These are phyloP conservation scores for Fusarium sp. DNA, from an alignment of 2,329 filamentous ascomycete species.

Conservation along the genomic window DNA sequence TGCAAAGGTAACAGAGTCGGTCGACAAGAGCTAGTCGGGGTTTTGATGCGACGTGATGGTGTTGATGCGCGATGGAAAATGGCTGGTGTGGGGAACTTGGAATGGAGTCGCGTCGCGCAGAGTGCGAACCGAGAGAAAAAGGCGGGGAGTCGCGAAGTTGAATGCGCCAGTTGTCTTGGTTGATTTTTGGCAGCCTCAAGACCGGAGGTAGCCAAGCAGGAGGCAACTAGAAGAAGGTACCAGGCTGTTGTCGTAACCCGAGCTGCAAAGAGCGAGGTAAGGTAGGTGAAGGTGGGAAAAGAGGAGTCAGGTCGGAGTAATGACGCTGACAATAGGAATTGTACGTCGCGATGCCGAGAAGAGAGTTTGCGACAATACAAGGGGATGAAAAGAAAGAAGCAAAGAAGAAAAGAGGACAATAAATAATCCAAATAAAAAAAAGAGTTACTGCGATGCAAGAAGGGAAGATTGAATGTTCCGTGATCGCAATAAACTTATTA, in stretches of 20 bases:
- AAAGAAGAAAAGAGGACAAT: slow-evolving; percentile 5
- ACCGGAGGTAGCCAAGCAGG: slow-evolving; percentile 17
- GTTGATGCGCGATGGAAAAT: slow-evolving; percentile 29
- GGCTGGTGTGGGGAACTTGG: slow-evolving; percentile 26
- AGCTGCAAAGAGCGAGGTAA: slow-evolving; percentile 19
- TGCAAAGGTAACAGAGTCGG: slow-evolving; percentile 13
- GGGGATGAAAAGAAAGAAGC: slow-evolving; percentile 4
- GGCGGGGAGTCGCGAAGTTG: slow-evolving; percentile 33
- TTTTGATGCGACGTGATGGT: slow-evolving; percentile 13
- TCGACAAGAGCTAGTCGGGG: slow-evolving; percentile 7
- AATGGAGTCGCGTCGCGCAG: slow-evolving; percentile 40
- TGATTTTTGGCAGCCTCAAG: slow-evolving; percentile 33
- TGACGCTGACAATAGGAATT: slow-evolving; percentile 29
- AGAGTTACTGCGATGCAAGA: slow-evolving; percentile 12
- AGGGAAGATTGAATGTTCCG: slow-evolving; percentile 1
- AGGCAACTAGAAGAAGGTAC: slow-evolving; percentile 16
- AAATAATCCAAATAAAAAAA: slow-evolving; percentile 24
- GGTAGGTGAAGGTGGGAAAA: slow-evolving; percentile 15
- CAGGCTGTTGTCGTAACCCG: slow-evolving; percentile 30
- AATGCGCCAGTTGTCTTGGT: slow-evolving; percentile 15
- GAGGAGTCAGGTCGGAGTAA: slow-evolving; percentile 27
- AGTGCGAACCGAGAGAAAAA: slow-evolving; percentile 19
- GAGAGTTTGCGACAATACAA: slow-evolving; percentile 1
- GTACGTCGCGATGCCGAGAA: slow-evolving; percentile 14
- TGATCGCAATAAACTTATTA: slow-evolving; percentile 32